These are phyloP conservation scores for Penicillium nucicola DNA, from an alignment of 495 filamentous ascomycete species.

Conservation along the genomic window DNA sequence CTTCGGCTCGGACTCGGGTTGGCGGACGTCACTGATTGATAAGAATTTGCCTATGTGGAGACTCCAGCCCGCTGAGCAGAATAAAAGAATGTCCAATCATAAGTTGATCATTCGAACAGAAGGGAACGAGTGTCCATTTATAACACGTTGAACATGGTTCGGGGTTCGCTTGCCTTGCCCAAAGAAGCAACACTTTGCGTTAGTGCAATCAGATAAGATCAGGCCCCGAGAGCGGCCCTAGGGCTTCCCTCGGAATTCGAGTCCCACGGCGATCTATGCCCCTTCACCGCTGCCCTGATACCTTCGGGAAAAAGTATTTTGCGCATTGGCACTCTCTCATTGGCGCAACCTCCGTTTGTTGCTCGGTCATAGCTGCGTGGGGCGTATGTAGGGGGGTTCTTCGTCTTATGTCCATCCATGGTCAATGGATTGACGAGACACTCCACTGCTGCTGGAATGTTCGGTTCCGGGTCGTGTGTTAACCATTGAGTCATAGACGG, in stretches of 20 bases:
- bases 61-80: background rate
- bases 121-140: background rate
- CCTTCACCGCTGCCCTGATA: conserved; percentile 11
- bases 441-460: conserved; percentile 1
- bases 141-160: too few relatives aligned
- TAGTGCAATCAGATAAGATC: conserved; percentile 35
- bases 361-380: conserved; percentile 21
- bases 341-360: conserved; percentile 18
- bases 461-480: background rate
- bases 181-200: background rate
- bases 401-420: conserved; percentile 9
- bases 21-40: conserved; percentile 26
- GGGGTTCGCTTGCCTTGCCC: background rate
- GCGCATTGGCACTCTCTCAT: conserved; percentile 3
- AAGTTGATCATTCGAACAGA: background rate
- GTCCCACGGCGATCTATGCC: conserved; percentile 20
- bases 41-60: conserved; percentile 16
- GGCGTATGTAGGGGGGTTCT: background rate
- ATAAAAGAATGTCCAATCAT: background rate
- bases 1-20: conserved; percentile 18
- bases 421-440: conserved; percentile 16
- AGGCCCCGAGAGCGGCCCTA: conserved; percentile 16
- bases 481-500: background rate
- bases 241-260: conserved; percentile 3
- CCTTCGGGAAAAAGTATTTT: conserved; percentile 11